Percentiles rank a stretch among this genome's conserved stretches.
These are phyloP conservation scores for Neodidymelliopsis sp. DNA, from an alignment of 2,329 filamentous ascomycete genomes.

Conservation along the genomic window DNA sequence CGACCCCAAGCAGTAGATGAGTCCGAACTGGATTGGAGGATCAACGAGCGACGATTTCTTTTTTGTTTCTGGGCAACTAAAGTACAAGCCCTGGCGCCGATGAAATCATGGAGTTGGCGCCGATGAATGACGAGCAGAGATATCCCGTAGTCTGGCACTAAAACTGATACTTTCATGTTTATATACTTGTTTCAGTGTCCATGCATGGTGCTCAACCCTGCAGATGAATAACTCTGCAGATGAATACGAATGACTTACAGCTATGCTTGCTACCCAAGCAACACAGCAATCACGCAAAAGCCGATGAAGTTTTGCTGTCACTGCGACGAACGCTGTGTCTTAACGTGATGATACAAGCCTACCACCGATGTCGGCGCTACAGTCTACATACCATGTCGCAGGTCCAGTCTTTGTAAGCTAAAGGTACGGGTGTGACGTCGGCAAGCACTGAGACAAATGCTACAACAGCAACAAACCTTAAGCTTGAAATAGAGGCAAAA, in stretches of 20 bases:
- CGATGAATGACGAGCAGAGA: conserved; percentile 13
- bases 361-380: conserved; percentile 8
- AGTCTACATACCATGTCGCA: background rate
- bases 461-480: background rate
- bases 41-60: conserved; percentile 9
- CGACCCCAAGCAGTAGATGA: conserved; percentile 18
- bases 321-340: too few relatives aligned
- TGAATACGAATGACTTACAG: too few relatives aligned
- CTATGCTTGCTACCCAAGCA: too few relatives aligned
- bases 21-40: background rate
- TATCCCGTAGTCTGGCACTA: conserved; percentile 14
- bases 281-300: too few relatives aligned
- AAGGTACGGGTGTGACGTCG: conserved; percentile 8
- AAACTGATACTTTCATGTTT: conserved; percentile 9
- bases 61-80: conserved; percentile 2
- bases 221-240: too few relatives aligned
- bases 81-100: background rate
- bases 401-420: background rate
- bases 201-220: background rate
- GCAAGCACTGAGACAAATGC: background rate
- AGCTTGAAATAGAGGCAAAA: background rate
- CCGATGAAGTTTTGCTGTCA: too few relatives aligned
- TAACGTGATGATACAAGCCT: background rate
- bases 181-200: background rate
- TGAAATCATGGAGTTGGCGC: conserved; percentile 9